phyloP scores from a whole-genome alignment of 2,329 filamentous ascomycete genomes.

The Scedosporium aurantiacum region DNA sequence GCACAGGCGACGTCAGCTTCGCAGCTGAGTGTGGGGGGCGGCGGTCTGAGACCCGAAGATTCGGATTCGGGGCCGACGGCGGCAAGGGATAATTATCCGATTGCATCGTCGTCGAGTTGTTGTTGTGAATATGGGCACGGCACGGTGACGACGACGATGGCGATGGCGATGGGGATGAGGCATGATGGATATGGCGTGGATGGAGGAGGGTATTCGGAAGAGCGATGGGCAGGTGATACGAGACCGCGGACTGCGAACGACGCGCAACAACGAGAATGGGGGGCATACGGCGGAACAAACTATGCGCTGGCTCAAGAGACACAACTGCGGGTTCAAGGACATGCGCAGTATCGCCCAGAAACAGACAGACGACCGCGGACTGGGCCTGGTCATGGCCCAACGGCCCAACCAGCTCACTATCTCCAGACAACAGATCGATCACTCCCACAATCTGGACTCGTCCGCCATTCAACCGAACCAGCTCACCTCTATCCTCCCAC shows the following conservation, averaged over 20 bases:
- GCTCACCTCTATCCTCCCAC: background rate
- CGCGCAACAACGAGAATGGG: background rate
- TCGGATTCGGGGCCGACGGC: no score
- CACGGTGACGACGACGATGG: no score
- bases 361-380: background rate
- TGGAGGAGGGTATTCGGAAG: background rate
- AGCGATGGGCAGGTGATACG: background rate
- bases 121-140: background rate
- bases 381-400: background rate
- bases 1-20: background rate
- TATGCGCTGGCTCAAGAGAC: background rate
- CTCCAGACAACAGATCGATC: no score
- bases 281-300: background rate
- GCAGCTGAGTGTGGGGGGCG: background rate
- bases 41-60: background rate
- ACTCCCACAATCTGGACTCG: no score
- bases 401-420: background rate
- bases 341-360: background rate
- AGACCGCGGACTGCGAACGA: background rate
- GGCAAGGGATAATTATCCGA: background rate
- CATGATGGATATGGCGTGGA: background rate
- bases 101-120: background rate
- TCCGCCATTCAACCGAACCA: no score
- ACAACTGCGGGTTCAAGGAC: background rate
- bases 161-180: no score